These are phyloP conservation scores for Myochromella boudieri DNA, from an alignment of 768 basidiomycete genomes.

Conservation along the genomic window DNA sequence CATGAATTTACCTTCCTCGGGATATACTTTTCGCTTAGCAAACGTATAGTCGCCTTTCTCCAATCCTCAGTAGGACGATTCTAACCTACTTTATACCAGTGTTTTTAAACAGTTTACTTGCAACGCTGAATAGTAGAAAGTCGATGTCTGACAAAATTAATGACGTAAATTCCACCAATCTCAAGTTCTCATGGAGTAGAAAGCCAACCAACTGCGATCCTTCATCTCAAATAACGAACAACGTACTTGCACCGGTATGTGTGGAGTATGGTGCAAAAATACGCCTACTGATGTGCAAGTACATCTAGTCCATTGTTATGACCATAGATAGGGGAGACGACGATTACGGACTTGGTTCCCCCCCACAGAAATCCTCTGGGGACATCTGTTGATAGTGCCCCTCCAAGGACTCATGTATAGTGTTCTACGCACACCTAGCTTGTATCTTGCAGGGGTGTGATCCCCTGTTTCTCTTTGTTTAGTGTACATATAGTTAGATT, in stretches of 20 bases:
- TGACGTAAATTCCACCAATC: conserved; percentile 17
- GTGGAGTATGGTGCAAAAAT: background rate
- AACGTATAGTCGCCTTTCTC: conserved; percentile 31
- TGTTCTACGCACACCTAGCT: too few species aligned
- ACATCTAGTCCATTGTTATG: conserved; percentile 14
- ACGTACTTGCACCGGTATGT: conserved; percentile 5
- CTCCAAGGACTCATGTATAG: too few species aligned
- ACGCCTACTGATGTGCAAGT: background rate
- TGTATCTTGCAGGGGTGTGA: too few species aligned
- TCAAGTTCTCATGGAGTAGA: conserved; percentile 13
- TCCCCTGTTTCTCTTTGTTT: too few species aligned
- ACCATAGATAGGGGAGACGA: conserved; percentile 15
- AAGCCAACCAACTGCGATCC: background rate
- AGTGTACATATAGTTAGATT: too few species aligned
- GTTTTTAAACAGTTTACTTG: conserved; percentile 32
- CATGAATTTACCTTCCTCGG: conserved; percentile 42
- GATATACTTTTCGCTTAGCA: conserved; percentile 45
- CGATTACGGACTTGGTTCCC: conserved; percentile 11
- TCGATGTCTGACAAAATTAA: conserved; percentile 20
- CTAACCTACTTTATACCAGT: conserved; percentile 16
- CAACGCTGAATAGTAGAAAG: conserved; percentile 28
- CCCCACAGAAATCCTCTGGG: too few species aligned
- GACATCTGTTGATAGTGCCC: too few species aligned
- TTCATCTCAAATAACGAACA: background rate
- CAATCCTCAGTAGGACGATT: background rate